phyloP scores from a whole-genome alignment of 495 filamentous ascomycete genomes.

The Achaetomiella virescens region DNA sequence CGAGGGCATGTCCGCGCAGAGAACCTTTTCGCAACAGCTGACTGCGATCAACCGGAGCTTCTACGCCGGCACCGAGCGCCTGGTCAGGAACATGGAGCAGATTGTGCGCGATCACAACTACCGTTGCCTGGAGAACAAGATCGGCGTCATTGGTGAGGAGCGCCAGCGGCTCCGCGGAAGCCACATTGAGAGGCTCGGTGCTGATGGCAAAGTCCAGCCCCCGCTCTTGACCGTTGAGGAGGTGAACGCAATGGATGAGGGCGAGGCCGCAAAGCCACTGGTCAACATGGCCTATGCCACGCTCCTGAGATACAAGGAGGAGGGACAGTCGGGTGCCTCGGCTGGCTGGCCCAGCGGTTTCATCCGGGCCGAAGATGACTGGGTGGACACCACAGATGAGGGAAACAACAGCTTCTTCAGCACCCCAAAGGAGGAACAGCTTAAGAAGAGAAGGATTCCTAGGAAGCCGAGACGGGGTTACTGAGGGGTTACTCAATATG shows the following conservation, averaged over 20 bases:
- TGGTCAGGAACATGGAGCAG: constrained; percentile 20
- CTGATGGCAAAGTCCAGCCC: constrained; percentile 15
- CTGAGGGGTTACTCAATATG: neutral
- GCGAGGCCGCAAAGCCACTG: constrained; percentile 31
- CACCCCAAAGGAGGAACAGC: constrained; percentile 8
- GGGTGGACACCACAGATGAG: constrained; percentile 25
- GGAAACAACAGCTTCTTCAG: constrained; percentile 33
- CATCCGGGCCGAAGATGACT: constrained; percentile 15
- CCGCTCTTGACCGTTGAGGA: constrained; percentile 23
- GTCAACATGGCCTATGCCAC: constrained; percentile 35
- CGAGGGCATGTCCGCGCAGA: neutral
- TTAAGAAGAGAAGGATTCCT: constrained; percentile 11
- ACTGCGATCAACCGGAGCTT: constrained; percentile 25
- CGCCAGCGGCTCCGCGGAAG: constrained; percentile 16
- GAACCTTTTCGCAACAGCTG: constrained; percentile 6
- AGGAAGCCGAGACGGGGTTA: constrained; percentile 18
- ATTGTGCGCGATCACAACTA: constrained; percentile 23
- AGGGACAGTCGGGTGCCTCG: neutral
- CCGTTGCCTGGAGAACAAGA: constrained; percentile 14
- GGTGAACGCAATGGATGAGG: constrained; percentile 26
- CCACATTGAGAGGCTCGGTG: constrained; percentile 1
- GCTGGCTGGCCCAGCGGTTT: constrained; percentile 14
- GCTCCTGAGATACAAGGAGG: constrained; percentile 26
- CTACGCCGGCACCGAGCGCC: constrained; percentile 27
- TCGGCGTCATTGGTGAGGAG: constrained; percentile 27